A percentile compares a stretch with the other conserved stretches of the same genome.
Conservation (phyloP, 441 rosid genomes). For the Biscutella laevigata region DNA sequence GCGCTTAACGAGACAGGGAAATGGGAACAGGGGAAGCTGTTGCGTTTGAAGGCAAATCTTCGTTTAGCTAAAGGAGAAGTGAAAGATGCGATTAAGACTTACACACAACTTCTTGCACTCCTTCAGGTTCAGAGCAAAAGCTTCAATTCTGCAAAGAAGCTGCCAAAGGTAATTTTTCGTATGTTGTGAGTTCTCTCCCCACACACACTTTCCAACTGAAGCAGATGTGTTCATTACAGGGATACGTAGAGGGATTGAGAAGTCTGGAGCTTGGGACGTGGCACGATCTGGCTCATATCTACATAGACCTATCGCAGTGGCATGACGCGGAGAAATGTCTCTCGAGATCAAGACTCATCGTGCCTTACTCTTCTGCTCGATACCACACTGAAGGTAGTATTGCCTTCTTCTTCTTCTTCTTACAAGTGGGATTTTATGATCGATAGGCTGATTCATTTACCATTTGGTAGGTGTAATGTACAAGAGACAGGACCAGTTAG, state of each 20-base stretch:
- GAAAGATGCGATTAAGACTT: conserved; percentile 49
- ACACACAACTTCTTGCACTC: conserved; percentile 70
- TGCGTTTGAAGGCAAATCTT: conserved; percentile 72
- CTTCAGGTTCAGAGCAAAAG: conserved; percentile 75
- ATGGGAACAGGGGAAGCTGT: conserved; percentile 79
- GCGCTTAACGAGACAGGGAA: conserved; percentile 71
- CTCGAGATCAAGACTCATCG: conserved; percentile 63
- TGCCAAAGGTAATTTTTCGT: conserved; percentile 36
- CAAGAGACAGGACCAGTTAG: conserved; percentile 42
- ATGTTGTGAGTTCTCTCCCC: neutral
- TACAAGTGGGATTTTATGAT: no score
- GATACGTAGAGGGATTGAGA: conserved; percentile 28
- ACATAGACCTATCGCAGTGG: conserved; percentile 68
- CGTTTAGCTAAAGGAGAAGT: conserved; percentile 60
- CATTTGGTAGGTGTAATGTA: conserved; percentile 43
- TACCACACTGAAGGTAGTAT: conserved; percentile 44
- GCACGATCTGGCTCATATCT: conserved; percentile 77
- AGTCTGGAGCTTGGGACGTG: conserved; percentile 71
- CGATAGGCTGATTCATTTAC: neutral
- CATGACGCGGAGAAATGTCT: conserved; percentile 84
- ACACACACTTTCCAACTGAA: no score
- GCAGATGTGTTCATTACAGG: conserved; percentile 29
- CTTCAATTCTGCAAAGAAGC: conserved; percentile 36
- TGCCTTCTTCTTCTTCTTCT: neutral
- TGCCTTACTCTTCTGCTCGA: conserved; percentile 50